Percentiles rank a stretch among this genome's conserved stretches.
Evolutionary conservation across 192 early-diverging fungal species (phyloP).

Genomic region (Coemansia asiatica): DNA sequence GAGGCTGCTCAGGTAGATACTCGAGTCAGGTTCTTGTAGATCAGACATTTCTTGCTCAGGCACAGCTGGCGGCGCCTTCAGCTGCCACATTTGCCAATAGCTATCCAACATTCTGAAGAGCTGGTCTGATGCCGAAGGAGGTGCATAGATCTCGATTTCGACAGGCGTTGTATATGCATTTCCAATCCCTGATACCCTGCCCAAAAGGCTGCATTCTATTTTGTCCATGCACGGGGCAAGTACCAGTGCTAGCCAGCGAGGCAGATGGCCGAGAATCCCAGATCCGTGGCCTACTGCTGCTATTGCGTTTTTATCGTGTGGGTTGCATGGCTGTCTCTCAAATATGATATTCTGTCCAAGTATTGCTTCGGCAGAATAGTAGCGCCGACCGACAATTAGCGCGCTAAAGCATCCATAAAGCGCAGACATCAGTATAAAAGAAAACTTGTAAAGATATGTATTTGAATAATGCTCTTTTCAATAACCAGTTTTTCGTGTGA

Average conservation of each 20-base stretch:
- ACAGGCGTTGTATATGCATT: conserved; percentile 26
- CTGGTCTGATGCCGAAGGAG: not conserved
- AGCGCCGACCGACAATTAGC: conserved; percentile 36
- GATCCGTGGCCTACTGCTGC: conserved; percentile 8
- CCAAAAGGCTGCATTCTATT: conserved; percentile 18
- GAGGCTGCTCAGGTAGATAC: not conserved
- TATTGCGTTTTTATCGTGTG: conserved; percentile 37
- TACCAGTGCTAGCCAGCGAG: conserved; percentile 40
- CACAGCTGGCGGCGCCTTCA: not conserved
- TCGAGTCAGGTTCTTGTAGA: not conserved
- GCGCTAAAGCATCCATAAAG: conserved; percentile 28
- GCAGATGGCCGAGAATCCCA: conserved; percentile 27
- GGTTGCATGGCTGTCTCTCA: conserved; percentile 17
- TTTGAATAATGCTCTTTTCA: no score
- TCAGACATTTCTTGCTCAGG: not conserved
- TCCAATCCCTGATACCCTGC: conserved; percentile 21
- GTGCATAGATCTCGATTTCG: conserved; percentile 14
- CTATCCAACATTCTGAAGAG: conserved; percentile 14
- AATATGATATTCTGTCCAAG: conserved; percentile 12
- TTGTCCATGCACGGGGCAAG: conserved; percentile 42
- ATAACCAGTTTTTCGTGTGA: no score
- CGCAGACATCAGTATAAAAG: not conserved
- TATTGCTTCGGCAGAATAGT: conserved; percentile 13
- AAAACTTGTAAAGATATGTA: no score
- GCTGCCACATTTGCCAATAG: conserved; percentile 48